phyloP scores from a whole-genome alignment of 169 alveolate genomes.

The Cryptosporidium bovis region DNA sequence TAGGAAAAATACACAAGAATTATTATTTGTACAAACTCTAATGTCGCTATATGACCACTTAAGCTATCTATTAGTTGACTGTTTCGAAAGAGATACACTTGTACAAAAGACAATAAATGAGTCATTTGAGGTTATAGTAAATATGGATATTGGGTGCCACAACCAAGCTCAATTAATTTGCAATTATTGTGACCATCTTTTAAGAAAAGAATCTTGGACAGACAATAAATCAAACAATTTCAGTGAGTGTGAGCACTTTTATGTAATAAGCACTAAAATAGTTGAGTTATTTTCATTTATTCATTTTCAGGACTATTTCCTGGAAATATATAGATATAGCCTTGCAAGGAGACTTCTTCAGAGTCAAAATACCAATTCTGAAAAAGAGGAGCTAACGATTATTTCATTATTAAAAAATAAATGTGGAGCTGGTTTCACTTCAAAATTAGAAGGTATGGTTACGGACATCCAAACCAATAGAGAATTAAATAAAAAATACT shows the following conservation, averaged over 20 bases:
- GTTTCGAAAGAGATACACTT: constrained; percentile 27
- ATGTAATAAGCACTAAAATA: neutral
- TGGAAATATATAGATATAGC: constrained; percentile 54
- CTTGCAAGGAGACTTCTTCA: constrained; percentile 79
- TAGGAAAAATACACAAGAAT: neutral
- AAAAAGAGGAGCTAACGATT: constrained; percentile 83
- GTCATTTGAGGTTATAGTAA: constrained; percentile 59
- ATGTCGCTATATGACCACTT: constrained; percentile 50
- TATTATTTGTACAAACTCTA: constrained; percentile 20
- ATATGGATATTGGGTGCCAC: constrained; percentile 71
- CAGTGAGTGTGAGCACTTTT: neutral
- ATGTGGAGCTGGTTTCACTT: constrained; percentile 90
- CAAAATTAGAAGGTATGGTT: constrained; percentile 90
- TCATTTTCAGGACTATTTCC: constrained; percentile 59
- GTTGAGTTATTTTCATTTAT: constrained; percentile 51
- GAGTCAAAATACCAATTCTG: constrained; percentile 58
- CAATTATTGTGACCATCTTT: constrained; percentile 34
- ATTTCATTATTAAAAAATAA: constrained; percentile 86
- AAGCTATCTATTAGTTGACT: neutral
- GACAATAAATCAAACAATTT: neutral
- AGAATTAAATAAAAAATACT: constrained; percentile 77
- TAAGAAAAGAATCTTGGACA: neutral
- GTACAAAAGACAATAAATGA: constrained; percentile 52
- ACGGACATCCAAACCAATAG: constrained; percentile 79
- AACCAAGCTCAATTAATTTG: constrained; percentile 57